Conservation (phyloP, 139 green algal genomes). For the Deuterostichococcus epilithicus region DNA sequence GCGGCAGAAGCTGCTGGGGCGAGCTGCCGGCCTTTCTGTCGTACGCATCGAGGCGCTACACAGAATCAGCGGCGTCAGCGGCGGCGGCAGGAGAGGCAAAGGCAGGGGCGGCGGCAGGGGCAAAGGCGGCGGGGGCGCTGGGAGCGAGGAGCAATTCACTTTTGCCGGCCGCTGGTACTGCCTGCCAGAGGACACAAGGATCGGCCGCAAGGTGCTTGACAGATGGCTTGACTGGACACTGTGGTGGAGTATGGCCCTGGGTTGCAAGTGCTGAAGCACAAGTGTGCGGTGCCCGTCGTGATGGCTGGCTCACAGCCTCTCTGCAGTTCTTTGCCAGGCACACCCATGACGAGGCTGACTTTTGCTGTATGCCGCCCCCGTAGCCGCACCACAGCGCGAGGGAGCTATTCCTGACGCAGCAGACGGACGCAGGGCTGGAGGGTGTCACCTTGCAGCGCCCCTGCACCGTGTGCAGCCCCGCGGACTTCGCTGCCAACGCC, state of each 20-base stretch:
- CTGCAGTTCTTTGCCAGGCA: too few relatives aligned
- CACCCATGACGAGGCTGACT: too few relatives aligned
- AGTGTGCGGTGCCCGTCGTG: too few relatives aligned
- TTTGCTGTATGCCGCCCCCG: too few relatives aligned
- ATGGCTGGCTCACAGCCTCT: too few relatives aligned
- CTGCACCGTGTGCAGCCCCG: constrained; percentile 19
- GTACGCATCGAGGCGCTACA: constrained; percentile 48
- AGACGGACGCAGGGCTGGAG: constrained; percentile 20
- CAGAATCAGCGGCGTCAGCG: constrained; percentile 11
- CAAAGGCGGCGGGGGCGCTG: neutral
- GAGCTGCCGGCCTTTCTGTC: constrained; percentile 37
- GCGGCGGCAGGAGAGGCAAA: neutral
- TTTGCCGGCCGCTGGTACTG: constrained; percentile 66
- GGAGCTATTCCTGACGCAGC: constrained; percentile 75
- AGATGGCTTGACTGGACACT: too few relatives aligned
- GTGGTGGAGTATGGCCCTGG: too few relatives aligned
- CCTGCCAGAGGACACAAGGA: constrained; percentile 81
- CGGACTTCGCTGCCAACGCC: constrained; percentile 13
- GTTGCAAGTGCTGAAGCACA: too few relatives aligned
- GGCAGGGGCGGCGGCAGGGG: too few relatives aligned
- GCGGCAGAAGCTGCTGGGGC: constrained; percentile 46
- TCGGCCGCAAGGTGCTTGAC: constrained; percentile 71
- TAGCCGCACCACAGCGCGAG: constrained; percentile 72
- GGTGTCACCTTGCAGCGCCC: constrained; percentile 4
- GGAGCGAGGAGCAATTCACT: neutral